These are phyloP conservation scores for Fusarium compactum DNA, from an alignment of 2,329 filamentous ascomycete species.

Conservation along the genomic window DNA sequence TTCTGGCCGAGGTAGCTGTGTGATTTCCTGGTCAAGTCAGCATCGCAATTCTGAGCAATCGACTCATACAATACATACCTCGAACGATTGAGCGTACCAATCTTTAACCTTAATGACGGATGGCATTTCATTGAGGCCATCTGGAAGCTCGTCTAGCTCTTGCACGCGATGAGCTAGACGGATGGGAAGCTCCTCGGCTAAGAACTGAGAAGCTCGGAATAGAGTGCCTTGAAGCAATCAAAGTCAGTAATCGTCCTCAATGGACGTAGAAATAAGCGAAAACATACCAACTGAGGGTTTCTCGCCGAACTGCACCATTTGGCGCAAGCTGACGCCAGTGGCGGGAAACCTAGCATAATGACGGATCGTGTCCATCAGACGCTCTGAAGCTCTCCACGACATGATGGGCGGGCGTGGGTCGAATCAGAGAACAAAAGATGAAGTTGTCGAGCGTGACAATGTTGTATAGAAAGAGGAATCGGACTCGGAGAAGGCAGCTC, in stretches of 20 bases:
- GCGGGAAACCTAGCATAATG: slow-evolving; percentile 98
- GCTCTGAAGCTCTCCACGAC: slow-evolving; percentile 93
- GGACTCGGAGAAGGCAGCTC: slow-evolving; percentile 44
- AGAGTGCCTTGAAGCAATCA: slow-evolving; percentile 76
- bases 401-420: slow-evolving; percentile 62
- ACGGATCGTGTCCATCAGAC: slow-evolving; percentile 95
- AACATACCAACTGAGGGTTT: slow-evolving; percentile 91
- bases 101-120: slow-evolving; percentile 95
- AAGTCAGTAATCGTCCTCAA: slow-evolving; percentile 62
- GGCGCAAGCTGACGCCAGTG: slow-evolving; percentile 93
- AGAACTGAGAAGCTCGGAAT: slow-evolving; percentile 97
- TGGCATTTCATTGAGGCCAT: slow-evolving; percentile 97
- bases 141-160: slow-evolving; percentile 90
- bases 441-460: slow-evolving; percentile 15
- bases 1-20: slow-evolving; percentile 81
- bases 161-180: slow-evolving; percentile 95
- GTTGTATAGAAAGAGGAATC: slow-evolving; percentile 25
- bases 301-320: slow-evolving; percentile 99
- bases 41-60: background rate
- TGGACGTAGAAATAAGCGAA: slow-evolving; percentile 80
- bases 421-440: slow-evolving; percentile 23
- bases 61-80: slow-evolving; percentile 68
- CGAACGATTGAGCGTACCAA: slow-evolving; percentile 99
- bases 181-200: slow-evolving; percentile 97
- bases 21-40: slow-evolving; percentile 79